These are phyloP conservation scores for Exophiala oligosperma DNA, from an alignment of 2,329 filamentous ascomycete species.

Conservation along the genomic window DNA sequence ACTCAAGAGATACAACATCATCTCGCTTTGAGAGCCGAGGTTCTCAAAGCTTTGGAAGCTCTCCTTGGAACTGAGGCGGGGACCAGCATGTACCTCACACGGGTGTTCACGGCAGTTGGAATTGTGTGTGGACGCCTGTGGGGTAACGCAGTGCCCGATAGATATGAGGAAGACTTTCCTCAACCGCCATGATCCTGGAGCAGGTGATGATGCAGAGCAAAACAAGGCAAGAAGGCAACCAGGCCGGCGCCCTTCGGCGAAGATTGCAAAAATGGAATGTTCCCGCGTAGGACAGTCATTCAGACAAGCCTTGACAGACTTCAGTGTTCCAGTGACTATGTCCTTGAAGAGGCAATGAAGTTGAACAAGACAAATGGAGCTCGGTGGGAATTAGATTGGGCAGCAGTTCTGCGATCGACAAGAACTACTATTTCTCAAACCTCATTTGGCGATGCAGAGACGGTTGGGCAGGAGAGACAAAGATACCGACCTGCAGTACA, in stretches of 20 bases:
- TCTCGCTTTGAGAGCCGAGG: no score
- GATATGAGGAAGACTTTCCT: neutral
- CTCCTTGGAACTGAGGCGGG: no score
- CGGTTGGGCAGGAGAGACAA: slow-evolving; percentile 10
- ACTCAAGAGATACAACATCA: no score
- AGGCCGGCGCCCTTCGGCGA: neutral
- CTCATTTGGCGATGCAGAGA: neutral
- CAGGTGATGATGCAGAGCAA: no score
- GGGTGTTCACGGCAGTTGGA: neutral
- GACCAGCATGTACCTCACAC: neutral
- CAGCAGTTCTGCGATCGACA: slow-evolving; percentile 17
- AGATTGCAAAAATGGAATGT: neutral
- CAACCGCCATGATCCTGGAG: neutral
- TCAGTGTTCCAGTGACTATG: no score
- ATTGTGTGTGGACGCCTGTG: neutral
- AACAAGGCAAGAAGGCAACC: neutral
- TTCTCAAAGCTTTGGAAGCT: no score
- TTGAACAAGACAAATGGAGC: neutral
- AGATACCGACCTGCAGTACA: neutral
- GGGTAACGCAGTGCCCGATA: neutral
- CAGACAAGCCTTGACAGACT: neutral
- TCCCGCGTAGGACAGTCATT: neutral
- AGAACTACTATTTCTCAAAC: slow-evolving; percentile 3
- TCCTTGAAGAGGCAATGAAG: neutral
- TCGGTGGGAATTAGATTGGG: slow-evolving; percentile 8